phyloP scores from a whole-genome alignment of 2,329 filamentous ascomycete species.

The Aaosphaeria pasadenensis region DNA sequence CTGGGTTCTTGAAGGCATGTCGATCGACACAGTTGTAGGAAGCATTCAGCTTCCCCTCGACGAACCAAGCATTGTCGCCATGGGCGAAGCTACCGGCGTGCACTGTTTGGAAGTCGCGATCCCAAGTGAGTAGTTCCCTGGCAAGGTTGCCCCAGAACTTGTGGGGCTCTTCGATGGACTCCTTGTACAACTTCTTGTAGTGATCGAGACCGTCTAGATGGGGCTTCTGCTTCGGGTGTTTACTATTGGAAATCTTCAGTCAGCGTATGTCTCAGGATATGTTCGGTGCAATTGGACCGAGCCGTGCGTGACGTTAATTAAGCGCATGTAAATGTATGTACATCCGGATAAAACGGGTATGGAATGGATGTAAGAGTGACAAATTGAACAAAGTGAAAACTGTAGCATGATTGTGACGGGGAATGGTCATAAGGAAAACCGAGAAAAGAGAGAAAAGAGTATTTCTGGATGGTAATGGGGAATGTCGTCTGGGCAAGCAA shows the following conservation, averaged over 20 bases:
- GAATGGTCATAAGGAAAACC: too few species aligned
- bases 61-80: slow-evolving; percentile 91
- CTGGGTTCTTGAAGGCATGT: slow-evolving; percentile 89
- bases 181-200: slow-evolving; percentile 64
- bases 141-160: slow-evolving; percentile 88
- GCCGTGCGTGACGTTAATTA: too few species aligned
- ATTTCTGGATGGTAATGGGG: too few species aligned
- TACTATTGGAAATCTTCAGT: slow-evolving; percentile 35
- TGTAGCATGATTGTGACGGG: too few species aligned
- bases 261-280: too few species aligned
- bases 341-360: too few species aligned
- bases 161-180: slow-evolving; percentile 87
- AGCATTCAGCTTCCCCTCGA: slow-evolving; percentile 90
- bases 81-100: slow-evolving; percentile 70
- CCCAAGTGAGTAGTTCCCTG: slow-evolving; percentile 86
- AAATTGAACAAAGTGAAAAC: too few species aligned
- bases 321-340: too few species aligned
- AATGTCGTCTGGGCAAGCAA: too few species aligned
- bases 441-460: too few species aligned
- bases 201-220: slow-evolving; percentile 59
- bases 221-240: slow-evolving; percentile 57
- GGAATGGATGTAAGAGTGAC: too few species aligned
- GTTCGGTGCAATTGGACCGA: too few species aligned
- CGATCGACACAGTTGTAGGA: slow-evolving; percentile 97
- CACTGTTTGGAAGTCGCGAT: slow-evolving; percentile 87